phyloP scores from a whole-genome alignment of 1,284 basidiomycete genomes.

The Apiotrichum laibachii region DNA sequence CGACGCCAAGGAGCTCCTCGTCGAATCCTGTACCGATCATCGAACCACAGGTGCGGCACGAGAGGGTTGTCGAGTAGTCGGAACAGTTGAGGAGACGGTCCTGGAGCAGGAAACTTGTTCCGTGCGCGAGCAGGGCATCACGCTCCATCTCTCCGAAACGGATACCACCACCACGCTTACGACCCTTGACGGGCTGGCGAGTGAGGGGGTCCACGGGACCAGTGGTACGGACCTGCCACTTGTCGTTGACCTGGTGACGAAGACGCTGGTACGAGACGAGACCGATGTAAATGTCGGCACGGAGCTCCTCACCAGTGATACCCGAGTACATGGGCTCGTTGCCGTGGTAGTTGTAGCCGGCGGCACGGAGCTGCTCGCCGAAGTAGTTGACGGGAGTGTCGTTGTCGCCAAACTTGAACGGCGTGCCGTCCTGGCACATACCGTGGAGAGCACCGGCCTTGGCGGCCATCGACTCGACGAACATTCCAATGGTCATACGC shows the following conservation, averaged over 20 bases:
- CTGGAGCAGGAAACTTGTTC: slow-evolving; percentile 95
- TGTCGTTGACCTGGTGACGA: slow-evolving; percentile 99
- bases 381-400: slow-evolving; percentile 97
- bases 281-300: slow-evolving; percentile 97
- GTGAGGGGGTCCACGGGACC: slow-evolving; percentile 95
- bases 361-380: slow-evolving; percentile 85
- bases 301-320: slow-evolving; percentile 97
- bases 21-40: slow-evolving; percentile 94
- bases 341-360: slow-evolving; percentile 98
- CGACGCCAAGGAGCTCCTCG: slow-evolving; percentile 60
- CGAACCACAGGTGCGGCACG: slow-evolving; percentile 92
- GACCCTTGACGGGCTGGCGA: slow-evolving; percentile 96
- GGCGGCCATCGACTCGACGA: slow-evolving; percentile 98
- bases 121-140: slow-evolving; percentile 96
- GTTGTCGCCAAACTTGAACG: slow-evolving; percentile 90
- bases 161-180: slow-evolving; percentile 97
- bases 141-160: slow-evolving; percentile 99
- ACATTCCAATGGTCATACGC: slow-evolving; percentile 99
- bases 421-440: slow-evolving; percentile 95
- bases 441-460: slow-evolving; percentile 99
- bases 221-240: slow-evolving; percentile 98
- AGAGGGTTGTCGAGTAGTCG: slow-evolving; percentile 98
- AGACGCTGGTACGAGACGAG: slow-evolving; percentile 98
- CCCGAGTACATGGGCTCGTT: slow-evolving; percentile 99
- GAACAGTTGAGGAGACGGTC: slow-evolving; percentile 99